phyloP scores from a whole-genome alignment of 73 alveolate species.

The Paramecium octaurelia region DNA sequence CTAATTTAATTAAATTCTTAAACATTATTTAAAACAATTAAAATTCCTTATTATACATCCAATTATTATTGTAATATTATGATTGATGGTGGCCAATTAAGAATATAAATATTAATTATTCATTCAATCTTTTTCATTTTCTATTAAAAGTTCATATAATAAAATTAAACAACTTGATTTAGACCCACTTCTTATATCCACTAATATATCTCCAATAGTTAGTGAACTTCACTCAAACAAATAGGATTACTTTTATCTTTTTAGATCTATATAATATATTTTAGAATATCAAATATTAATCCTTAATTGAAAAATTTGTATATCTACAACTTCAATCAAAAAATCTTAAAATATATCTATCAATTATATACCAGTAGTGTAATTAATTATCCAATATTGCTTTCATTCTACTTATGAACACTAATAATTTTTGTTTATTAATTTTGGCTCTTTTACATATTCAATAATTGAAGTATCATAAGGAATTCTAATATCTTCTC shows the following conservation, averaged over 20 bases:
- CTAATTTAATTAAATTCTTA: not conserved
- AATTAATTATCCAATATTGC: conserved; percentile 62
- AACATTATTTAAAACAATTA: not conserved
- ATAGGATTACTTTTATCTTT: conserved; percentile 71
- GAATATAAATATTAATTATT: not conserved
- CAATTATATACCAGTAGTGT: conserved; percentile 44
- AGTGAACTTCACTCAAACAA: conserved; percentile 62
- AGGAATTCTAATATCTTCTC: conserved; percentile 69
- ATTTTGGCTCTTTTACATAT: conserved; percentile 73
- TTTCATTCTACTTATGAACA: conserved; percentile 34
- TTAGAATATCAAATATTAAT: conserved; percentile 57
- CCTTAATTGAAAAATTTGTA: conserved; percentile 28
- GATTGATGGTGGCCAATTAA: not conserved
- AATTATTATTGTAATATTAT: not conserved
- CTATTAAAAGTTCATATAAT: conserved; percentile 62
- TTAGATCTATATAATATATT: not conserved
- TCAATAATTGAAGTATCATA: conserved; percentile 69
- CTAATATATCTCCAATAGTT: conserved; percentile 64
- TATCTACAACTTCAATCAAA: conserved; percentile 42
- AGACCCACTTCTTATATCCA: conserved; percentile 74
- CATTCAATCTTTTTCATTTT: conserved; percentile 58
- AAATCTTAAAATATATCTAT: conserved; percentile 25
- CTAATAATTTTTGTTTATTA: conserved; percentile 65
- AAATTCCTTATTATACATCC: not conserved
- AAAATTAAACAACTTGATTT: conserved; percentile 71